Conservation (phyloP, 75 land plant species). For the Pinus albicaulis region DNA sequence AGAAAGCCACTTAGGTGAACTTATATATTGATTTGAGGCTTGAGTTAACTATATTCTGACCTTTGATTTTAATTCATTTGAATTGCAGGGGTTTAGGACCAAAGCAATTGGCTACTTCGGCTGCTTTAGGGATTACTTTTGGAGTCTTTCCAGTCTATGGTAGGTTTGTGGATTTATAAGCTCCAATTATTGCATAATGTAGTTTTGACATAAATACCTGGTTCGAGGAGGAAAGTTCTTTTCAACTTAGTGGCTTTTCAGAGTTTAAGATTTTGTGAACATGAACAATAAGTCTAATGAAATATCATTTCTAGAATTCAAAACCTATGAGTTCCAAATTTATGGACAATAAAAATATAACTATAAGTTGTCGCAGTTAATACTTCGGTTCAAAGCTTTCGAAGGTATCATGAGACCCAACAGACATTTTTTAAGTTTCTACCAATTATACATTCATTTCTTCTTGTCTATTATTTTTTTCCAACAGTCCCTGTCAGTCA, state of each 20-base stretch:
- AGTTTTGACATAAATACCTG: neutral
- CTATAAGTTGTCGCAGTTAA: no score
- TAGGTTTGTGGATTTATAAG: constrained; percentile 12
- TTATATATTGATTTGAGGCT: neutral
- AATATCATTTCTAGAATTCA: neutral
- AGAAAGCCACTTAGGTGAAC: neutral
- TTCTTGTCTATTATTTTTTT: neutral
- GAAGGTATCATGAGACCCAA: neutral
- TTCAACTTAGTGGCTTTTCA: neutral
- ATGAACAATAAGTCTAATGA: neutral
- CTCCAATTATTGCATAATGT: constrained; percentile 1
- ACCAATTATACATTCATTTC: neutral
- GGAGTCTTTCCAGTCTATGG: constrained; percentile 93
- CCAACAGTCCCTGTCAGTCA: no score
- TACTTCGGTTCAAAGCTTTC: neutral
- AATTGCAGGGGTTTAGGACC: constrained; percentile 78
- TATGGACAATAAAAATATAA: neutral
- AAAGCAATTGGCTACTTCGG: constrained; percentile 76
- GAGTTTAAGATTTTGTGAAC: neutral
- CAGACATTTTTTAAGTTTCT: neutral
- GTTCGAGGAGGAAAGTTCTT: neutral
- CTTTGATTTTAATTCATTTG: neutral
- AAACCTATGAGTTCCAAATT: neutral
- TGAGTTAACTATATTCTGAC: neutral
- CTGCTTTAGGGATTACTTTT: constrained; percentile 79